Conservation (phyloP, 192 early-diverging fungal species). For the Coemansia sp. region DNA sequence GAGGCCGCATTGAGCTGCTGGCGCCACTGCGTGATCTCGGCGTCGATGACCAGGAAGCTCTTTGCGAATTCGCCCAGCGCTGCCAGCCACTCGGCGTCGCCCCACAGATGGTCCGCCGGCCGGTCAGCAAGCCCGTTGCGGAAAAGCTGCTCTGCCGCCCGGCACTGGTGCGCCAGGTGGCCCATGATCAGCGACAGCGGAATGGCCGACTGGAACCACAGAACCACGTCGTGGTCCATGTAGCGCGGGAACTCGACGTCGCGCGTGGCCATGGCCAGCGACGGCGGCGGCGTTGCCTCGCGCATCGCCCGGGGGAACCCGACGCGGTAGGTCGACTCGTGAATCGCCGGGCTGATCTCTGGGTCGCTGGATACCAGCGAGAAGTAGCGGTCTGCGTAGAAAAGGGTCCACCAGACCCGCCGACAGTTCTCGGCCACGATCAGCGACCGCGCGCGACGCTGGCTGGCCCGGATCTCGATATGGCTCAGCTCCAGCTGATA, state of each 20-base stretch:
- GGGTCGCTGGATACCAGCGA: conserved; percentile 50
- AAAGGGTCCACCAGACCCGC: conserved; percentile 55
- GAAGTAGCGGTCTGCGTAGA: conserved; percentile 54
- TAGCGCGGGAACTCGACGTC: conserved; percentile 50
- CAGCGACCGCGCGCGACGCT: conserved; percentile 52
- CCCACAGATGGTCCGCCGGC: conserved; percentile 40
- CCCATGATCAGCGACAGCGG: conserved; percentile 55
- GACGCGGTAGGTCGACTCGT: conserved; percentile 52
- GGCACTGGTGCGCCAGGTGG: conserved; percentile 49
- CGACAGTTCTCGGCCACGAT: conserved; percentile 57
- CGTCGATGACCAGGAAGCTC: conserved; percentile 52
- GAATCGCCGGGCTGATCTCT: conserved; percentile 39
- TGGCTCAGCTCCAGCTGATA: conserved; percentile 54
- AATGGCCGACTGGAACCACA: conserved; percentile 56
- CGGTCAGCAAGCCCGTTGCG: conserved; percentile 46
- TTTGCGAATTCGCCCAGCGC: conserved; percentile 47
- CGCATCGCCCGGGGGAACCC: conserved; percentile 54
- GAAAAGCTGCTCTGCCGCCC: conserved; percentile 50
- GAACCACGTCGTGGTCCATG: conserved; percentile 53
- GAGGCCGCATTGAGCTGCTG: conserved; percentile 51
- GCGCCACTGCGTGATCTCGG: conserved; percentile 54
- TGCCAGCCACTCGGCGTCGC: conserved; percentile 45
- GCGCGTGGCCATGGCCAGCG: neutral
- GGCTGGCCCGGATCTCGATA: conserved; percentile 51
- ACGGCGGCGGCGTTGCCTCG: conserved; percentile 49